Conservation (phyloP, 2,329 filamentous ascomycete genomes). For the Apiospora kogelbergensis region DNA sequence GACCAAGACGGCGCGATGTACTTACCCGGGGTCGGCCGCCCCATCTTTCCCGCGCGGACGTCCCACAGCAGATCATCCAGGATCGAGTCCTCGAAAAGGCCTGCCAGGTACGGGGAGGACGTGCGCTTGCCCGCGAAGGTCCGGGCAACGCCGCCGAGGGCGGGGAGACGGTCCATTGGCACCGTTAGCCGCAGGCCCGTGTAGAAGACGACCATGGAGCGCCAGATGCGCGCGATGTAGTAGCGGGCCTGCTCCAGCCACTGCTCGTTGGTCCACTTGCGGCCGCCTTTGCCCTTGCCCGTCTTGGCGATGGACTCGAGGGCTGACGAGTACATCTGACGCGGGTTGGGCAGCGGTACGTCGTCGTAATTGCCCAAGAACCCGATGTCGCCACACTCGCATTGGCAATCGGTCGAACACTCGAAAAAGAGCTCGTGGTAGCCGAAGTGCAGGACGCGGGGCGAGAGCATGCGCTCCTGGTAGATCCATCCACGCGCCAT, state of each 20-base stretch:
- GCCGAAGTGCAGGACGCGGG: constrained; percentile 15
- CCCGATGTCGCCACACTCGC: constrained; percentile 9
- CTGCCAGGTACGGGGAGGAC: not conserved
- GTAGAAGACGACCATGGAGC: not conserved
- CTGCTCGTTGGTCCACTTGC: not conserved
- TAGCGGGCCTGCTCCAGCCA: not conserved
- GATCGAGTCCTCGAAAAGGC: not conserved
- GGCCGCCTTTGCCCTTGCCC: not conserved
- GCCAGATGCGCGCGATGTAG: not conserved
- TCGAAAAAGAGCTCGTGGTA: constrained; percentile 15
- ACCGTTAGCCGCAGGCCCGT: not conserved
- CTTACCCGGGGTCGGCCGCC: not conserved
- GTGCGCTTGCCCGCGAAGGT: not conserved
- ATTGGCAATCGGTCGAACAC: constrained; percentile 8
- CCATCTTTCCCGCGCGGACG: not conserved
- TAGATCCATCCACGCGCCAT: constrained; percentile 16
- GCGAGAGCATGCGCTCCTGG: constrained; percentile 16
- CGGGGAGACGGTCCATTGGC: not conserved
- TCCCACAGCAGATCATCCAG: not conserved
- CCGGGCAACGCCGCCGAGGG: not conserved
- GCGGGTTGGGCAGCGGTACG: not conserved
- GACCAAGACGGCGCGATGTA: not conserved
- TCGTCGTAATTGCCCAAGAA: not conserved
- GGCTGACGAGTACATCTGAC: not conserved
- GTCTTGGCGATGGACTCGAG: not conserved